Percentiles rank a stretch among this genome's conserved stretches.
phyloP scores from a whole-genome alignment of 495 filamentous ascomycete species.

The Alectoria sarmentosa region DNA sequence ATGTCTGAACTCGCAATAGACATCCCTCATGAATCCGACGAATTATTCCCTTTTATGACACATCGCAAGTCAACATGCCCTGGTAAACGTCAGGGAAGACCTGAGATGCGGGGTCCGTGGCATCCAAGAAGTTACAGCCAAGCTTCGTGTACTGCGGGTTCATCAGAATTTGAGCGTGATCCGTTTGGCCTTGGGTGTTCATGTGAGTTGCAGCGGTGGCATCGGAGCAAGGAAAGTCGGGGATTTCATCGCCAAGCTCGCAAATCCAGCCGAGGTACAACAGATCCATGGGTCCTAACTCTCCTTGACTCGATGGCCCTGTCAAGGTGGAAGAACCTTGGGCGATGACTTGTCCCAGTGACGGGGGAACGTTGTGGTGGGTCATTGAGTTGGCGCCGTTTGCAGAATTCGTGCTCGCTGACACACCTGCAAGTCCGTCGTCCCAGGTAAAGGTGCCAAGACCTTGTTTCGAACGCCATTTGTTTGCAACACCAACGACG shows the following conservation, averaged over 20 bases:
- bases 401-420: neutral
- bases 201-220: constrained; percentile 8
- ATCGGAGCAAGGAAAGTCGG: neutral
- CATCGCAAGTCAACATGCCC: constrained; percentile 20
- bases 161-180: constrained; percentile 20
- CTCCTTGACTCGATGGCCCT: neutral
- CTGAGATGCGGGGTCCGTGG: constrained; percentile 1
- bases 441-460: constrained; percentile 3
- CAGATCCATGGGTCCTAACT: constrained; percentile 8
- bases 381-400: constrained; percentile 4
- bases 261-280: constrained; percentile 22
- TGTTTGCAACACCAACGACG: neutral
- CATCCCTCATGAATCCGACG: neutral
- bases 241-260: constrained; percentile 11
- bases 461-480: neutral
- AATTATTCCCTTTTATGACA: neutral
- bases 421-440: neutral
- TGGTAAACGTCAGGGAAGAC: neutral
- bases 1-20: neutral
- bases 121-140: constrained; percentile 14
- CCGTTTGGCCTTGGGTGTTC: neutral
- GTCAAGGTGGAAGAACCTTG: neutral
- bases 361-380: constrained; percentile 8
- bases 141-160: constrained; percentile 11
- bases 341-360: constrained; percentile 22